Evolutionary conservation across 768 basidiomycete genomes (phyloP).

Genomic region (Pulveroboletus sp.): DNA sequence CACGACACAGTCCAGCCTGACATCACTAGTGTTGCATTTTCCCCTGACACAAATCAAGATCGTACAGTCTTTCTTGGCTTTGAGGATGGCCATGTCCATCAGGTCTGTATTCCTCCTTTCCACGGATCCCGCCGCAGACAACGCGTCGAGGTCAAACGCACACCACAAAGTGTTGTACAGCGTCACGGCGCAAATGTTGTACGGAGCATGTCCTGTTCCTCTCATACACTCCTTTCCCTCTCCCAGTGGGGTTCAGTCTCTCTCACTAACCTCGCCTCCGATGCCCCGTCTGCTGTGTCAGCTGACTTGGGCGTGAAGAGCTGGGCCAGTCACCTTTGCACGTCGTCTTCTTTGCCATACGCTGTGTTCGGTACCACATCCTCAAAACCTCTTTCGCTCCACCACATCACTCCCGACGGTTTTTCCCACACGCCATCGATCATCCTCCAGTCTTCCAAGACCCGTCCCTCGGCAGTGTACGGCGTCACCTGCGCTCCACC

Average conservation of each 20-base stretch:
- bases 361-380: conserved; percentile 65
- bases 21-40: conserved; percentile 53
- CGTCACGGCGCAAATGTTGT: conserved; percentile 46
- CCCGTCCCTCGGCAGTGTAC: conserved; percentile 59
- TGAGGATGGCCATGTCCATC: conserved; percentile 55
- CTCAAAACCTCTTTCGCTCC: conserved; percentile 52
- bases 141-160: conserved; percentile 21
- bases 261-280: conserved; percentile 30
- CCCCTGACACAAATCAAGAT: conserved; percentile 43
- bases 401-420: conserved; percentile 46
- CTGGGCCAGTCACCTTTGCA: conserved; percentile 61
- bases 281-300: conserved; percentile 20
- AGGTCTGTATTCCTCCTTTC: conserved; percentile 34
- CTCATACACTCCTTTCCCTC: conserved; percentile 47
- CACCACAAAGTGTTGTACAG: conserved; percentile 22
- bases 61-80: conserved; percentile 52
- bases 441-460: conserved; percentile 40
- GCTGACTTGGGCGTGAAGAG: conserved; percentile 50
- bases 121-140: conserved; percentile 3
- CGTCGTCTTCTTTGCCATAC: conserved; percentile 49
- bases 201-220: conserved; percentile 51
- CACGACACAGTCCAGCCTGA: conserved; percentile 34
- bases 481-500: conserved; percentile 59
- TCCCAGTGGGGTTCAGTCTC: conserved; percentile 52
- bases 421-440: conserved; percentile 48